A percentile compares a stretch with the other conserved stretches of the same genome.
Evolutionary conservation across 345 rosid genomes (phyloP).

Genomic region (Capsella bursapastoris): DNA sequence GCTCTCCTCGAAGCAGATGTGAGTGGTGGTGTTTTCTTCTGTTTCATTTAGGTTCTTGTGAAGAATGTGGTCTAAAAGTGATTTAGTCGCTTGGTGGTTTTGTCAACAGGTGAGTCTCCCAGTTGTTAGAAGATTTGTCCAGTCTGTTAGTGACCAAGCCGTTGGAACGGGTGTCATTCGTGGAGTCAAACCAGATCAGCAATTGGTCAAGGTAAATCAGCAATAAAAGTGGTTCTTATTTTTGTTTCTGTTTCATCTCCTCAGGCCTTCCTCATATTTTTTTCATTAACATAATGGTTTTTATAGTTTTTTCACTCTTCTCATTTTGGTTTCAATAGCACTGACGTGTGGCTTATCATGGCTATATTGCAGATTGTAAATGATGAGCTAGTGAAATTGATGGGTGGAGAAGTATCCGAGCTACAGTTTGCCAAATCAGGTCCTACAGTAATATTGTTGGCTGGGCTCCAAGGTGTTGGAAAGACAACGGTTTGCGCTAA

Average conservation of each 20-base stretch:
- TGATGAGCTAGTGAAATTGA: conserved; percentile 90
- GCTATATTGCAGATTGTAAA: conserved; percentile 65
- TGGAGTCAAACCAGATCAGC: conserved; percentile 97
- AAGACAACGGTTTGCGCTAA: conserved; percentile 97
- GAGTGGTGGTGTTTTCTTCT: conserved; percentile 45
- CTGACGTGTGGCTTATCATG: neutral
- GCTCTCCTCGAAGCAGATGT: conserved; percentile 99
- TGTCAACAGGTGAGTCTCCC: conserved; percentile 90
- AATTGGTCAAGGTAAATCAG: conserved; percentile 77
- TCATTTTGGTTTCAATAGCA: neutral
- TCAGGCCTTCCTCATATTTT: too few relatives aligned
- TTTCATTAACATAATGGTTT: neutral
- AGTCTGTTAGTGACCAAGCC: conserved; percentile 85
- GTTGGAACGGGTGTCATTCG: conserved; percentile 85
- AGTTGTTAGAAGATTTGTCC: conserved; percentile 94
- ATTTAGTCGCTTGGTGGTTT: conserved; percentile 27
- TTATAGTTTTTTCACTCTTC: neutral
- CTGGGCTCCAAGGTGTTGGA: conserved; percentile 98
- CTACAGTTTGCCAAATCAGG: conserved; percentile 78
- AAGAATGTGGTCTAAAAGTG: neutral
- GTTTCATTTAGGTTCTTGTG: neutral
- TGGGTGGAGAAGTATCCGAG: conserved; percentile 99
- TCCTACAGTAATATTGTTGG: conserved; percentile 87
- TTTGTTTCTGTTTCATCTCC: neutral
- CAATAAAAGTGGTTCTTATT: neutral